Percentiles rank a stretch among this genome's conserved stretches.
These are phyloP conservation scores for Chlamydomonas incerta DNA, from an alignment of 139 green algal species.

Conservation along the genomic window DNA sequence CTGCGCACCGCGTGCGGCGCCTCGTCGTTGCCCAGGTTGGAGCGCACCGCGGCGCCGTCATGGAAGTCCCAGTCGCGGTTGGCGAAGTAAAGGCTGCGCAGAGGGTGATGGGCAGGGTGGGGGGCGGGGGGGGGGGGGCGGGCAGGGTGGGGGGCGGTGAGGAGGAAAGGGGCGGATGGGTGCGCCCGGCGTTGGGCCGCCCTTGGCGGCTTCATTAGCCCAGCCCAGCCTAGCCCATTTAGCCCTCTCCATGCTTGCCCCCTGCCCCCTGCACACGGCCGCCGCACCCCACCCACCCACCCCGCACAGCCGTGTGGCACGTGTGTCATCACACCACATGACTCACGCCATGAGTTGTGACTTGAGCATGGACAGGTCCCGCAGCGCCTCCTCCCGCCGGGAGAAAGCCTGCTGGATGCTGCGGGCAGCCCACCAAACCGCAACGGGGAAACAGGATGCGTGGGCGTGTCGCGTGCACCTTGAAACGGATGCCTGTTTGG, in stretches of 20 bases:
- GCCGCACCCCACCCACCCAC: too few species aligned
- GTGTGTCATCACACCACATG: too few species aligned
- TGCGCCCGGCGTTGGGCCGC: too few species aligned
- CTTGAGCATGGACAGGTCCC: slow-evolving; percentile 18
- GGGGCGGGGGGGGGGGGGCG: not conserved
- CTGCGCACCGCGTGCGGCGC: not conserved
- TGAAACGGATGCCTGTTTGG: too few species aligned
- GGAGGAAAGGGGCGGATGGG: too few species aligned
- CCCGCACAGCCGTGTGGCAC: not conserved
- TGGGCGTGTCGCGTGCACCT: too few species aligned
- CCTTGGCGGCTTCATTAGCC: too few species aligned
- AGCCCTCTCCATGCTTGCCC: too few species aligned
- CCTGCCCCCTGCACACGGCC: too few species aligned
- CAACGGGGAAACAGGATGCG: not conserved
- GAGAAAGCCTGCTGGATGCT: slow-evolving; percentile 25
- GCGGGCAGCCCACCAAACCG: not conserved
- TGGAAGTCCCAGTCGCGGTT: slow-evolving; percentile 24
- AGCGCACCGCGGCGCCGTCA: slow-evolving; percentile 5
- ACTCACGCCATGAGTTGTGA: too few species aligned
- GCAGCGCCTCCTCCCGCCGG: slow-evolving; percentile 7
- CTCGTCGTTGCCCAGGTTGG: slow-evolving; percentile 27
- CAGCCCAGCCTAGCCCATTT: too few species aligned
- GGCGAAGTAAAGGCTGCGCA: not conserved
- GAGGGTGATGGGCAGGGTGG: not conserved
- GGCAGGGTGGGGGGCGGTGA: too few species aligned